Conservation (phyloP, 768 basidiomycete species). For the Amyloporia xantha region DNA sequence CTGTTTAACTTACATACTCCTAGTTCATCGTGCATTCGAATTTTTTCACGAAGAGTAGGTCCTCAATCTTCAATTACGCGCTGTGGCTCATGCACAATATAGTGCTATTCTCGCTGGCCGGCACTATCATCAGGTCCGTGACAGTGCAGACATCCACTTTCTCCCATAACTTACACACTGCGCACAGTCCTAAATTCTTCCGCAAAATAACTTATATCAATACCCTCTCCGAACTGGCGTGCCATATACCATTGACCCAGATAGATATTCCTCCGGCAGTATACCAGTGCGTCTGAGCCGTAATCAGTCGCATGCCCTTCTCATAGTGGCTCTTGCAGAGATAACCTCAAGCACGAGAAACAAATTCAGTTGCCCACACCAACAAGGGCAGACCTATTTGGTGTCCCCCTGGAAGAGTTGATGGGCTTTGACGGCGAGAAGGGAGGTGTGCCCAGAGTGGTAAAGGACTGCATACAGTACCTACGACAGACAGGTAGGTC, state of each 20-base stretch:
- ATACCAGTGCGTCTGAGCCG: conserved; percentile 65
- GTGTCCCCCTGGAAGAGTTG: conserved; percentile 72
- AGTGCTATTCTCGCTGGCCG: conserved; percentile 89
- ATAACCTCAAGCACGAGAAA: conserved; percentile 70
- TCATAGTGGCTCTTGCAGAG: too few relatives aligned
- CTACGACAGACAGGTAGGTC: conserved; percentile 49
- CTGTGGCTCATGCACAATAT: not conserved
- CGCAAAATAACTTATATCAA: conserved; percentile 73
- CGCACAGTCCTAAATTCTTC: conserved; percentile 76
- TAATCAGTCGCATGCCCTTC: too few relatives aligned
- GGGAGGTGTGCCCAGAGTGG: conserved; percentile 72
- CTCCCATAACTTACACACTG: too few relatives aligned
- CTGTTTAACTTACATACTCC: not conserved
- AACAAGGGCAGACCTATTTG: conserved; percentile 60
- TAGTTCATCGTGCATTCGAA: conserved; percentile 86
- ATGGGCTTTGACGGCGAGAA: conserved; percentile 85
- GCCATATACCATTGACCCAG: conserved; percentile 75
- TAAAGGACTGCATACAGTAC: conserved; percentile 69
- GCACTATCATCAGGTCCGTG: conserved; percentile 76
- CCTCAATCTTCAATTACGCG: not conserved
- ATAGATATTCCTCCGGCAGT: conserved; percentile 81
- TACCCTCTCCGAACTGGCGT: conserved; percentile 73
- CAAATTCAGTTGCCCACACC: conserved; percentile 62
- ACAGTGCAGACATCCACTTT: not conserved
- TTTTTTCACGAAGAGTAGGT: conserved; percentile 80